A percentile compares a stretch with the other conserved stretches of the same genome.
phyloP scores from a whole-genome alignment of 2,329 filamentous ascomycete species.

The Ascochyta fabae region DNA sequence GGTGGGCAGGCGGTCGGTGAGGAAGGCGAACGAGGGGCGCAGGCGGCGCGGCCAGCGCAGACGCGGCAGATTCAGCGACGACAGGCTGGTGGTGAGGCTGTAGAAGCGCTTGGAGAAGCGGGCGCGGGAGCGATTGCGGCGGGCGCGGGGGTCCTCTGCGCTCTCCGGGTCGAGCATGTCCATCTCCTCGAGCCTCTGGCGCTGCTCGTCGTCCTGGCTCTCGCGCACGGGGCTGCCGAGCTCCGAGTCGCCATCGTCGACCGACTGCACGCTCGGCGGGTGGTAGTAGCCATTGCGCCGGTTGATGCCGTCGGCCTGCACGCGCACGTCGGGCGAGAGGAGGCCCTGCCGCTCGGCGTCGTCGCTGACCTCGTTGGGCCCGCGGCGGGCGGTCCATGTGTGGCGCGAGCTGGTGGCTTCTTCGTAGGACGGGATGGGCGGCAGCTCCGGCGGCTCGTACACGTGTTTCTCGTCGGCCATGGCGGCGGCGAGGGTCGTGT shows the following conservation, averaged over 20 bases:
- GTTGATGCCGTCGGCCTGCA: conserved; percentile 29
- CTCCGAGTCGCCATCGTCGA: conserved; percentile 63
- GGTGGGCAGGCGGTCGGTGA: conserved; percentile 48
- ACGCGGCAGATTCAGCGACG: conserved; percentile 57
- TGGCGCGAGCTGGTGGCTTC: conserved; percentile 71
- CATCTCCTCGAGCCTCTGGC: conserved; percentile 82
- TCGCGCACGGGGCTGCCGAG: conserved; percentile 60
- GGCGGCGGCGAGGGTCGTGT: conserved; percentile 25
- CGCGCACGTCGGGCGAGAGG: conserved; percentile 59
- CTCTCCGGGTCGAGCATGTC: conserved; percentile 48
- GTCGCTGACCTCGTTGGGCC: conserved; percentile 67
- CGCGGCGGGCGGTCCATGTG: conserved; percentile 56
- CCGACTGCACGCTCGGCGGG: conserved; percentile 82
- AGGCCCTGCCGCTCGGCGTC: conserved; percentile 81
- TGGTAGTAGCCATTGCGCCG: conserved; percentile 64
- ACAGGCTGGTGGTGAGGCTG: conserved; percentile 63
- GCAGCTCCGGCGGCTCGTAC: conserved; percentile 55
- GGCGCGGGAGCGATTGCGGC: conserved; percentile 42
- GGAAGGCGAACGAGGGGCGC: conserved; percentile 30
- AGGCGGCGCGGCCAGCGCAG: conserved; percentile 12
- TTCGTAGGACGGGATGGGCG: conserved; percentile 83
- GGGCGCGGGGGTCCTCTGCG: conserved; percentile 37
- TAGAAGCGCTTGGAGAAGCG: conserved; percentile 63
- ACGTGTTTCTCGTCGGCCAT: conserved; percentile 51
- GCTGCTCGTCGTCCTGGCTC: conserved; percentile 63